These are phyloP conservation scores for Moricandia moricandioides DNA, from an alignment of 345 rosid species.

Conservation along the genomic window DNA sequence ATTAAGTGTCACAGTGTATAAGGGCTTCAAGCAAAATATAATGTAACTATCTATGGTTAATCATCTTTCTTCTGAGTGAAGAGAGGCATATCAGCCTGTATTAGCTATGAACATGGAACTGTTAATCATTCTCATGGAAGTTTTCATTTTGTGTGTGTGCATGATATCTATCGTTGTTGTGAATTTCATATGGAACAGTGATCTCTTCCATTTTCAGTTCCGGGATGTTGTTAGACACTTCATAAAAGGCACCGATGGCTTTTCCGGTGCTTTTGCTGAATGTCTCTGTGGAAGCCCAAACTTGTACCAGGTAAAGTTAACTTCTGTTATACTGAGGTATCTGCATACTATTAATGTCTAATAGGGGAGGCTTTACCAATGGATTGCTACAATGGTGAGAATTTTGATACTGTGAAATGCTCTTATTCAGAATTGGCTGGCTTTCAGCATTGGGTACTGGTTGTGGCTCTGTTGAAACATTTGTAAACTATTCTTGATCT, in stretches of 20 bases:
- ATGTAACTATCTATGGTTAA: background rate
- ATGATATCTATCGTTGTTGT: constrained; percentile 4
- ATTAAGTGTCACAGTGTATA: background rate
- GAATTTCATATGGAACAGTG: constrained; percentile 12
- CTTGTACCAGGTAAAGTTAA: constrained; percentile 69
- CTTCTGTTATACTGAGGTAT: background rate
- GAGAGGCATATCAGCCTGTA: background rate
- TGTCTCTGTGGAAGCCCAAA: constrained; percentile 96
- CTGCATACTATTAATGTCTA: constrained; percentile 3
- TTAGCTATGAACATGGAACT: background rate
- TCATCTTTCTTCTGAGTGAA: background rate
- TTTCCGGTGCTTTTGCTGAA: constrained; percentile 96
- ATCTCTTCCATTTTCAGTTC: constrained; percentile 53
- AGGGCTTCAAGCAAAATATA: background rate
- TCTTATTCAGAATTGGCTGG: background rate
- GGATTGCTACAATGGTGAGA: background rate
- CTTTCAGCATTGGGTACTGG: background rate
- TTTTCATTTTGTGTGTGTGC: background rate
- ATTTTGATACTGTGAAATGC: background rate
- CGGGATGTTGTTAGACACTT: constrained; percentile 90
- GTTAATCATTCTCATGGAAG: background rate
- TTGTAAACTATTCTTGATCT: background rate
- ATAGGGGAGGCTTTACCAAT: background rate
- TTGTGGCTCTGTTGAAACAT: background rate
- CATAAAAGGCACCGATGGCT: constrained; percentile 94